Base-by-base conservation (phyloP, 169 alveolate genomes). In the Plasmodium vinckei region DNA sequence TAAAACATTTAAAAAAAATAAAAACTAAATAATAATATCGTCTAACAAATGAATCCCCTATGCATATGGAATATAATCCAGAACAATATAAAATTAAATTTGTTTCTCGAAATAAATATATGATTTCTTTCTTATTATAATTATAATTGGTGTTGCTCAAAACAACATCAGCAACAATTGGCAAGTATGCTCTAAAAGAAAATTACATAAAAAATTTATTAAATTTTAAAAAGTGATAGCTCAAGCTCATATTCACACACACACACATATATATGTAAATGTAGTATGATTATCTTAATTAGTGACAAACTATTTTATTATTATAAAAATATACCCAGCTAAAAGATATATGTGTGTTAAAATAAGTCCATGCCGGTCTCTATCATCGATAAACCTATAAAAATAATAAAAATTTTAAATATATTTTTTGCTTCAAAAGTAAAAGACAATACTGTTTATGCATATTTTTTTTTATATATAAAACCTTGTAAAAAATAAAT, bases 1-100 rank as follows among this genome's bases (percentile, higher is more conserved):
- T 33, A 33, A 33, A 33, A 33, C 7, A 33, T 33, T 33, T 33
- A 33, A 33, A 33, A 33, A 33, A 33, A 33, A 33, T 33, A 33
- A 33, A 33, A 33, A 33, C 42, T 33, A 33, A 33, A 33, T 33
- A 33, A 33, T 33, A 25, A 5, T 61, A 27, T 25, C 6, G 21
- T n/a, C 51, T 73, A 61, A 73, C 88, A 61, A 73, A 61, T 46
- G 88, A 73, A 47, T 73, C 88, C 23, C 88, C 88, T 60, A 73
- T 73, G 33, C 88, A 73, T 33, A 73, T 46, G 21, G 88, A 23
- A 19, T 56, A 46, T 27, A 73, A 33, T 51, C 88, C 88, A n/a
- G 73, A 60, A 15, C 73, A 42, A 64, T 56, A 61, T 53, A 73
- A 42, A 25, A 13, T 0, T 27, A 73, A 53, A n/a, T 73, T 68